These are phyloP conservation scores for Vigna radiata DNA, from an alignment of 306 rosid species.

Conservation along the genomic window DNA sequence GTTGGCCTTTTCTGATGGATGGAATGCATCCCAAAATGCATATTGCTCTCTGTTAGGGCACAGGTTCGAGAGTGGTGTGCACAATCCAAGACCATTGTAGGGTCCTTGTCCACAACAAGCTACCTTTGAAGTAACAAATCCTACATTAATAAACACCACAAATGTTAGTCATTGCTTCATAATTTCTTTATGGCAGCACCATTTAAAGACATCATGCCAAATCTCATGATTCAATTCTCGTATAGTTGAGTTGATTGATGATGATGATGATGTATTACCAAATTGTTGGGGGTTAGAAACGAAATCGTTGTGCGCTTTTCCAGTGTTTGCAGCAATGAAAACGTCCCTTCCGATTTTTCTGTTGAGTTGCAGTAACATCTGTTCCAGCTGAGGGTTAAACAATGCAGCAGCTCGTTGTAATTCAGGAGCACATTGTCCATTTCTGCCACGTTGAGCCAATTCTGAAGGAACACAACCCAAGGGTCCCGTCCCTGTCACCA, in stretches of 20 bases:
- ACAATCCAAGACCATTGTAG: conserved; percentile 71
- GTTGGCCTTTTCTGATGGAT: conserved; percentile 74
- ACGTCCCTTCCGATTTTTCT: conserved; percentile 57
- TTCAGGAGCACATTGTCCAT: conserved; percentile 64
- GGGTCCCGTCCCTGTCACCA: conserved; percentile 88
- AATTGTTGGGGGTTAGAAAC: conserved; percentile 54
- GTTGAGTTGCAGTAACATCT: conserved; percentile 59
- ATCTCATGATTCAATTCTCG: no score
- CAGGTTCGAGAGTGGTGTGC: conserved; percentile 65
- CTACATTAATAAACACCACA: background rate
- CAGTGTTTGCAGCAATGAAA: conserved; percentile 67
- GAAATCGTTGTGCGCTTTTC: conserved; percentile 49
- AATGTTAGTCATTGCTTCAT: background rate
- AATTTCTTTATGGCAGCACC: no score
- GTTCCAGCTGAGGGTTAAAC: conserved; percentile 70
- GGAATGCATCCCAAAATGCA: conserved; percentile 87
- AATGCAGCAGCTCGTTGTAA: conserved; percentile 64
- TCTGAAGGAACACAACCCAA: conserved; percentile 89
- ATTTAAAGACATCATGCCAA: no score
- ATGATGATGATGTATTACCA: conserved; percentile 44
- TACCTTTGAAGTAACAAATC: conserved; percentile 28
- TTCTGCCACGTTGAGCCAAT: conserved; percentile 57
- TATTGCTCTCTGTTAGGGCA: conserved; percentile 61
- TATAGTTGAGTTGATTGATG: background rate
- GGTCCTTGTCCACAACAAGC: conserved; percentile 95